A percentile compares a stretch with the other conserved stretches of the same genome.
Evolutionary conservation across 345 rosid genomes (phyloP).

Genomic region (Heritiera fomes): DNA sequence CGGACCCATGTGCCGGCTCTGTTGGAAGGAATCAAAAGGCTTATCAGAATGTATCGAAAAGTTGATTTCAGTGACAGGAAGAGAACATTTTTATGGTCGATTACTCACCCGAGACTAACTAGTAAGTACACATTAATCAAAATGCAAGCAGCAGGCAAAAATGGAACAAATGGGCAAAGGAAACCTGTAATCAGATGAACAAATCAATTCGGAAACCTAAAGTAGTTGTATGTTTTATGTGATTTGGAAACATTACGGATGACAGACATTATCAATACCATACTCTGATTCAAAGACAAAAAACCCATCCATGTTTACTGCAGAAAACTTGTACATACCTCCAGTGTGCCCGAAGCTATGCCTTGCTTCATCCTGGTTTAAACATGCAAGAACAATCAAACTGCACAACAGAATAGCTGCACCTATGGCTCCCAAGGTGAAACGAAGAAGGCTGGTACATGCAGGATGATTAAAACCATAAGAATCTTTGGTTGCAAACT

Average conservation of each 20-base stretch:
- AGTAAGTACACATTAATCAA: conserved; percentile 58
- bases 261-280: background rate
- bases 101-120: conserved; percentile 63
- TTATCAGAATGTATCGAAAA: background rate
- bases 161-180: conserved; percentile 61
- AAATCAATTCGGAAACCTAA: background rate
- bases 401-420: conserved; percentile 57
- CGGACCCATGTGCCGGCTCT: conserved; percentile 66
- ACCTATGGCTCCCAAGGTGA: conserved; percentile 45
- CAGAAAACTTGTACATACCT: conserved; percentile 37
- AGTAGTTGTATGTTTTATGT: background rate
- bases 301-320: background rate
- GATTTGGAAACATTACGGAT: background rate
- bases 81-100: conserved; percentile 13
- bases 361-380: conserved; percentile 61
- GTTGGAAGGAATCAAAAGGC: conserved; percentile 23
- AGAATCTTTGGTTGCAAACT: background rate
- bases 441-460: conserved; percentile 47
- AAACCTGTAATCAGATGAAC: conserved; percentile 47
- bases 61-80: background rate
- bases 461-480: background rate
- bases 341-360: conserved; percentile 68
- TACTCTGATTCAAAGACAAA: background rate
- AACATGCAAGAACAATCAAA: conserved; percentile 55
- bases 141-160: conserved; percentile 57